Evolutionary conservation across 345 rosid genomes (phyloP), one percentile per base, ranked within the genome.

Genomic region (Moricandia moricandioides): DNA sequence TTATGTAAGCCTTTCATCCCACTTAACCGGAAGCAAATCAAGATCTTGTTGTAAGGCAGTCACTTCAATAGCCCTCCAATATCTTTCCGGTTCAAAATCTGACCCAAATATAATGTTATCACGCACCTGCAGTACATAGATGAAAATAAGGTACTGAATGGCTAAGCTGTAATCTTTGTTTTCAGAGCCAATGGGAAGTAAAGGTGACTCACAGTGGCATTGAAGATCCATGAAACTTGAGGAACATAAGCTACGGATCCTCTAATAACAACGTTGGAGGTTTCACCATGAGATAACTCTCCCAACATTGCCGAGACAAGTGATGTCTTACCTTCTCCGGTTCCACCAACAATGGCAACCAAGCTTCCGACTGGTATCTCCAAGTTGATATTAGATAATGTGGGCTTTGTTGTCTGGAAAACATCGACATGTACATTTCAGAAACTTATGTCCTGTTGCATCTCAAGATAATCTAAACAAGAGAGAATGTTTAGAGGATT

Each of bases 261-360:
- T 82, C 99, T 85, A 59, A 89, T 82, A 57, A 81, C 83, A 75
- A 86, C 87, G 21, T 67, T 68, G 45, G 99, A 43, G 60, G 82
- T 85, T 63, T 83, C 83, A 60, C 63, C 65, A 47, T 89, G 77
- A 76, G 96, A 91, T 63, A 95, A 70, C 84, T 95, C 99, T 67
- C 97, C 97, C 47, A 92, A 86, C 89, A 95, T 92, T 83, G 99
- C 97, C 2, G 97, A 95, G 68, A 90, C 72, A 73, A 95, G 92
- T 13, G 99, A 95, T 9, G 99, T 90, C 78, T 95, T 95, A 67
- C 99, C 99, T 82, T 95, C 97, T 77, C 97, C 99, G 11, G 97
- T 95, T 74, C 93, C 89, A 66, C 99, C 99, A 73, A 95, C 93
- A 75, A 95, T 68, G 14, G 97, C 99, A 65, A 90, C 89, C 63